phyloP scores from a whole-genome alignment of 176 grass and related monocot species.

The Zea luxurians region DNA sequence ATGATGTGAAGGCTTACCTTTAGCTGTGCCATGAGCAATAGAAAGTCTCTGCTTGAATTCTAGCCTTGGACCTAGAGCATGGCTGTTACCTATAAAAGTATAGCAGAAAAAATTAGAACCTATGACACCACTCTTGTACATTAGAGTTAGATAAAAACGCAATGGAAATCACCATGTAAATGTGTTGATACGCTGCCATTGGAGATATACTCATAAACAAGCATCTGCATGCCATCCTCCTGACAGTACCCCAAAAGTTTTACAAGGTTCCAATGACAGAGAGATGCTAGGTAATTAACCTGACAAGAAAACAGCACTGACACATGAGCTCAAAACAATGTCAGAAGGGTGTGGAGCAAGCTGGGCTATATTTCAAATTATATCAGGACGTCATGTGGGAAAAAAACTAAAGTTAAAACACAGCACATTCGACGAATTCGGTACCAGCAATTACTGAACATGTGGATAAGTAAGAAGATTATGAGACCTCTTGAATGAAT shows the following conservation, averaged over 20 bases:
- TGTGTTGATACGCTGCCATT: conserved; percentile 81
- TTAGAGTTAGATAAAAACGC: background rate
- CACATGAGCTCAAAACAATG: conserved; percentile 20
- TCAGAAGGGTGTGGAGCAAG: background rate
- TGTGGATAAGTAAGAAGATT: conserved; percentile 13
- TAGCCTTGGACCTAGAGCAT: conserved; percentile 50
- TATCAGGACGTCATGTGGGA: background rate
- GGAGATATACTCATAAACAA: conserved; percentile 91
- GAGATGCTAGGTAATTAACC: conserved; percentile 66
- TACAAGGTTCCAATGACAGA: conserved; percentile 79
- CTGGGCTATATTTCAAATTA: background rate
- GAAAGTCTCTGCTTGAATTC: conserved; percentile 98
- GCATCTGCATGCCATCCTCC: conserved; percentile 79
- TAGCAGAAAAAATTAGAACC: conserved; percentile 22
- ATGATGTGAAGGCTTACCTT: conserved; percentile 53
- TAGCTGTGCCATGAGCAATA: conserved; percentile 90
- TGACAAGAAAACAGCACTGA: conserved; percentile 33
- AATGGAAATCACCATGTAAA: conserved; percentile 75
- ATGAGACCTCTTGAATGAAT: conserved; percentile 82
- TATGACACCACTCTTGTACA: background rate
- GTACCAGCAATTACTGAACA: conserved; percentile 25
- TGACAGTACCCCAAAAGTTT: conserved; percentile 92
- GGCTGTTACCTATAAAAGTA: conserved; percentile 41
- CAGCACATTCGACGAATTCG: background rate
- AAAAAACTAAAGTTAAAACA: background rate